Conservation (phyloP, 2,329 filamentous ascomycete genomes). For the Basipetospora chlamydospora region DNA sequence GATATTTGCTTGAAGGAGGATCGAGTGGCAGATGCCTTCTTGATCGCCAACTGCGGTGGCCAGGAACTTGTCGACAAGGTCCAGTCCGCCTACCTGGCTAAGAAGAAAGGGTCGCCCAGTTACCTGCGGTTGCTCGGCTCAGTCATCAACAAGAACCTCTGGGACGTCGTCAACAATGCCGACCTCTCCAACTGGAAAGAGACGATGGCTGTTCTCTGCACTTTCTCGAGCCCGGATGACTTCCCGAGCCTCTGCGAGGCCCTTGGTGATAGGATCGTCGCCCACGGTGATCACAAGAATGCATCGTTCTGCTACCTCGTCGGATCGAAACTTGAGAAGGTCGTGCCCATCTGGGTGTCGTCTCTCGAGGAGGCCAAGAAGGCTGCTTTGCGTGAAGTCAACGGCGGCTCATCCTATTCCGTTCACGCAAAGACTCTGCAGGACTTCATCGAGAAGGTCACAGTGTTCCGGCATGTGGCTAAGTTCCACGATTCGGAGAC, state of each 20-base stretch:
- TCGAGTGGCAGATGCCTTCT: constrained; percentile 87
- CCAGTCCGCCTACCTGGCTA: constrained; percentile 77
- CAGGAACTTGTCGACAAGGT: constrained; percentile 90
- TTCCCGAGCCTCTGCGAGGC: constrained; percentile 93
- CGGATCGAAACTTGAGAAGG: constrained; percentile 94
- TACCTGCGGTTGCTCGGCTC: constrained; percentile 84
- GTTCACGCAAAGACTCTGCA: constrained; percentile 81
- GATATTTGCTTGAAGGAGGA: constrained; percentile 81
- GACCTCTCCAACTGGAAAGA: constrained; percentile 92
- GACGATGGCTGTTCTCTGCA: constrained; percentile 89
- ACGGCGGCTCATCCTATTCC: constrained; percentile 71
- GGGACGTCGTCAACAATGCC: constrained; percentile 96
- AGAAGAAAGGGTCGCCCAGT: constrained; percentile 70
- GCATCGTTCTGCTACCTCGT: constrained; percentile 94
- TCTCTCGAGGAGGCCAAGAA: constrained; percentile 78
- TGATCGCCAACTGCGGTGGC: constrained; percentile 93
- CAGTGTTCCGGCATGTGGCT: constrained; percentile 85
- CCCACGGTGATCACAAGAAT: constrained; percentile 66
- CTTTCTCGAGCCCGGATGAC: constrained; percentile 79
- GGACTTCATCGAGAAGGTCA: constrained; percentile 95
- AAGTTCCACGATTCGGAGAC: constrained; percentile 76
- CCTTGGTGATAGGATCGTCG: constrained; percentile 78
- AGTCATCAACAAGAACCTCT: constrained; percentile 89
- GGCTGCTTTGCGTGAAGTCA: constrained; percentile 52
- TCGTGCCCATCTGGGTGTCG: constrained; percentile 83